Percentiles rank a stretch among this genome's conserved stretches.
These are phyloP conservation scores for Sextonia rubra DNA, from an alignment of 164 flowering plant species.

Conservation along the genomic window DNA sequence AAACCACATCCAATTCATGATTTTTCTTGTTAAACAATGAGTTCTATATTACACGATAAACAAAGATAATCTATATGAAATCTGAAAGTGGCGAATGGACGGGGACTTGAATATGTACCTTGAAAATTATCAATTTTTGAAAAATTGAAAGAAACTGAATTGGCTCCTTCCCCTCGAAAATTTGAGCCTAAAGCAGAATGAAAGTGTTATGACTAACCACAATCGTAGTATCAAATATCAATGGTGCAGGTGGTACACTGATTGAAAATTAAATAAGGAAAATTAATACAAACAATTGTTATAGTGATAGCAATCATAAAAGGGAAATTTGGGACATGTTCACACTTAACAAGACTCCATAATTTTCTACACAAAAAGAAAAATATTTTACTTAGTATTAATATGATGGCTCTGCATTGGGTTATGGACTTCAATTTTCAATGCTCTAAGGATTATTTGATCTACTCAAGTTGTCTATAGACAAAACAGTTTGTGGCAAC, in stretches of 20 bases:
- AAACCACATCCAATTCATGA: not conserved
- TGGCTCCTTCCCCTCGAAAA: conserved; percentile 58
- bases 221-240: no score
- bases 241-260: not conserved
- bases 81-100: not conserved
- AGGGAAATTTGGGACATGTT: not conserved
- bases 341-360: not conserved
- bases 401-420: no score
- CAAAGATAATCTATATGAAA: not conserved
- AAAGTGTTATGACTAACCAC: conserved; percentile 2
- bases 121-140: conserved; percentile 49
- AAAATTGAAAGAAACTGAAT: conserved; percentile 48
- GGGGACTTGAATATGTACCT: conserved; percentile 36
- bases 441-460: no score
- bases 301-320: not conserved
- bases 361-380: conserved; percentile 2
- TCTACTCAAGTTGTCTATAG: no score
- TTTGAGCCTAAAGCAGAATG: conserved; percentile 46
- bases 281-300: not conserved
- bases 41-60: not conserved
- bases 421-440: no score
- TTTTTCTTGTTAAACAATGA: not conserved
- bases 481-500: no score
- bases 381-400: not conserved
- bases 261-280: not conserved